A percentile compares a stretch with the other conserved stretches of the same genome.
Conservation (phyloP, 495 filamentous ascomycete species). For the Xylaria acuta region DNA sequence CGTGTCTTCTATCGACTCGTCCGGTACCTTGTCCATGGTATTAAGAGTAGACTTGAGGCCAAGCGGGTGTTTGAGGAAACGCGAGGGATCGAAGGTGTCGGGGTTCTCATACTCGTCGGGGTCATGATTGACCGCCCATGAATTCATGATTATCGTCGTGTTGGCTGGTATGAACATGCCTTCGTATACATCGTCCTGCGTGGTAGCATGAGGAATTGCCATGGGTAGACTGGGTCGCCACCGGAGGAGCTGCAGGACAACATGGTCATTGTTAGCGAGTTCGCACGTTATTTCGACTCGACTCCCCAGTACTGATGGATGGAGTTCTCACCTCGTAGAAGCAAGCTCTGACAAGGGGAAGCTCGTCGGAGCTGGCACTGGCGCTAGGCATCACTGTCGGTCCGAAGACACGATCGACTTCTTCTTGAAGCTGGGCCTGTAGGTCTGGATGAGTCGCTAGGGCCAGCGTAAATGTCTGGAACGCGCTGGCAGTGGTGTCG, state of each 20-base stretch:
- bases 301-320: background rate
- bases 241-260: constrained; percentile 33
- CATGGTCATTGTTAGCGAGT: background rate
- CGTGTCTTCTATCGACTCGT: background rate
- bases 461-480: background rate
- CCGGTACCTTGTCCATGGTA: background rate
- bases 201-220: constrained; percentile 39
- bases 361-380: background rate
- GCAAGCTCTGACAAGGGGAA: background rate
- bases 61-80: constrained; percentile 26
- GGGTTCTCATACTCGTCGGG: constrained; percentile 39
- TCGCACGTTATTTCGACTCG: background rate
- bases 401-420: constrained; percentile 1
- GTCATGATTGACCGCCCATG: constrained; percentile 41
- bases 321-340: background rate
- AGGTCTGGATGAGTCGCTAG: background rate
- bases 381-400: background rate
- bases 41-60: background rate
- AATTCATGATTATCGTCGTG: constrained; percentile 36
- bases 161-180: constrained; percentile 44
- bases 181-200: constrained; percentile 41
- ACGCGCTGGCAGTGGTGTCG: background rate
- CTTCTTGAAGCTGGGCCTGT: background rate
- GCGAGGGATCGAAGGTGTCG: constrained; percentile 39
- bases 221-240: constrained; percentile 41